Base-by-base conservation (phyloP, 2,329 filamentous ascomycete genomes). In the Ascosphaera apis region DNA sequence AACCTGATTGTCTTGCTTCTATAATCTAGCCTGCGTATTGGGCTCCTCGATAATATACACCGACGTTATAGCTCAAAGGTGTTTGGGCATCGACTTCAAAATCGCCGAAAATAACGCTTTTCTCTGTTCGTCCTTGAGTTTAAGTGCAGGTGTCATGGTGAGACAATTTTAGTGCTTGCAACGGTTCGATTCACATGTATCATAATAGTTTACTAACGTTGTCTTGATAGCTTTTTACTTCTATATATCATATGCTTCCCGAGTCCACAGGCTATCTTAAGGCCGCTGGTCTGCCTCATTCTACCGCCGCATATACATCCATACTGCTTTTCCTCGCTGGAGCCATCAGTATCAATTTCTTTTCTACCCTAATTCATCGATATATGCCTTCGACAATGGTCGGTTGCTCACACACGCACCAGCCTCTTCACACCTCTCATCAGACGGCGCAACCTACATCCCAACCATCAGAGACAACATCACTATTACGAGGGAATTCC, bases 101-200 rank as follows among this genome's bases (percentile, higher is more conserved):
- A 91, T 98, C 44, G 72, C 91, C 50, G 78, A 91, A 42, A 93
- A 80, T 57, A 86, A 80, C 59, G 64, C 64, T 15, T 98, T 98
- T 52, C 65, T 93, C 3, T 84, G 84, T 1, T 72, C 74, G 15
- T 93, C 86, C 0, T 58, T 95, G 41, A 92, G 84, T 55, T 58
- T 98, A 43, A 93, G 83, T 52, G 92, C 92, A 45, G 86, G 88
- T 31, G 84, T 95, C 33, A 91, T 98, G 83, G 84, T 92, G 55
- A 44, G 69, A 33, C 17, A 18, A 6, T 13, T 19, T 21, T 19
- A 5, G 28, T n/a, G 13, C 28, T 39, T 15, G 19, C 12, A 18
- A 15, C 27, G 13, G 16, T 4, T 15, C 4, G 16, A n/a, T 31
- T 12, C n/a, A 39, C n/a, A n/a, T 36, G 37, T 25, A 16, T 7